Evolutionary conservation across 176 grass and related monocot species (phyloP).

Genomic region (Otatea glauca): DNA sequence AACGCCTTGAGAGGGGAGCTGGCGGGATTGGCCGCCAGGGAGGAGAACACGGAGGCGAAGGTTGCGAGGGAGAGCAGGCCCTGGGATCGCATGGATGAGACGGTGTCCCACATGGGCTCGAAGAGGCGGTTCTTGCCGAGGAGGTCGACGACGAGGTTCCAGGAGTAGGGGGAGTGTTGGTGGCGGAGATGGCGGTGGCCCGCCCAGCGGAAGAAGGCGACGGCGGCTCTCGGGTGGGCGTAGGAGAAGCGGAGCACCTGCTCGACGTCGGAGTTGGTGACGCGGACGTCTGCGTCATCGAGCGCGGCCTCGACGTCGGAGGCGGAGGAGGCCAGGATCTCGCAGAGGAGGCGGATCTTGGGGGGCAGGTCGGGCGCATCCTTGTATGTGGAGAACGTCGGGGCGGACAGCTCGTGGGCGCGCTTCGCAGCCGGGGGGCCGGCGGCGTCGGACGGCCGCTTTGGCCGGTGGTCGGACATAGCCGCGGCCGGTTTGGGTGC

Average conservation of each 20-base stretch:
- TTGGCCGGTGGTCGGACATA: conserved; percentile 40
- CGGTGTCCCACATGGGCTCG: conserved; percentile 67
- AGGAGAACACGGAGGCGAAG: conserved; percentile 83
- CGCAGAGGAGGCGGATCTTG: conserved; percentile 48
- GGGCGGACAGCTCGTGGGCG: conserved; percentile 20
- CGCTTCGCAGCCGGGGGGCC: conserved; percentile 29
- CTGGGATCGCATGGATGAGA: conserved; percentile 69
- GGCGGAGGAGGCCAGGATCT: conserved; percentile 47
- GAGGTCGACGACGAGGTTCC: conserved; percentile 88
- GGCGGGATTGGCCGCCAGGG: conserved; percentile 48
- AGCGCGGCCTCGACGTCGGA: conserved; percentile 49
- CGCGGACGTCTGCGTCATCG: conserved; percentile 47
- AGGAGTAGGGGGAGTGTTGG: conserved; percentile 74
- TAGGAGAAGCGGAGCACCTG: conserved; percentile 77
- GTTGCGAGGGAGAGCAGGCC: conserved; percentile 72
- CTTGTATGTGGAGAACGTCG: conserved; percentile 59
- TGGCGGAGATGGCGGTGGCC: conserved; percentile 62
- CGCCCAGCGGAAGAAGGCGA: conserved; percentile 88
- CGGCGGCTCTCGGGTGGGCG: conserved; percentile 59
- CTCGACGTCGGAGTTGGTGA: conserved; percentile 72
- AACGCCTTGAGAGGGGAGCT: conserved; percentile 61
- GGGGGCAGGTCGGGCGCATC: conserved; percentile 37
- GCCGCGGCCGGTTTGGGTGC: not conserved
- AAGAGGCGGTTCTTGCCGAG: conserved; percentile 85
- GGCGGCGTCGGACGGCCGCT: conserved; percentile 31